These are phyloP conservation scores for Trichocladium antarcticum DNA, from an alignment of 495 filamentous ascomycete genomes.

Conservation along the genomic window DNA sequence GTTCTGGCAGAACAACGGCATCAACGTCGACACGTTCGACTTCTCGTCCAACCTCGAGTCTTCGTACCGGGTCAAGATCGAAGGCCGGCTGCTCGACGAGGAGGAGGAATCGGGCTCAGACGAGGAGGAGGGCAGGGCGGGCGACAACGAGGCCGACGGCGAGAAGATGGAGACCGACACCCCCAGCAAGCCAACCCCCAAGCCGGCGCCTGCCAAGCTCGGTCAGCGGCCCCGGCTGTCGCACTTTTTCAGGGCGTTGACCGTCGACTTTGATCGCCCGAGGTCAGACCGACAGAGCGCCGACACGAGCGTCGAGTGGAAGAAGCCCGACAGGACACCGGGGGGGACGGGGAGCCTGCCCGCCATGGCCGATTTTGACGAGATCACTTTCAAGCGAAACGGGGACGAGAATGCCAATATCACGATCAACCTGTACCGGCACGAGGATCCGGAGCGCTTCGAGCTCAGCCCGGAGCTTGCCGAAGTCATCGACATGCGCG, in stretches of 20 bases:
- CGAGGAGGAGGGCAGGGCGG: constrained; percentile 43
- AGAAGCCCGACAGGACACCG: constrained; percentile 50
- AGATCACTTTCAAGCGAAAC: constrained; percentile 78
- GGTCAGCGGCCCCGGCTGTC: constrained; percentile 58
- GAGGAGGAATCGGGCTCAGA: constrained; percentile 50
- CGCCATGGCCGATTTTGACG: constrained; percentile 69
- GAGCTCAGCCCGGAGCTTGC: constrained; percentile 64
- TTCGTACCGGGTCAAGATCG: constrained; percentile 83
- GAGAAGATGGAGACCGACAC: constrained; percentile 58
- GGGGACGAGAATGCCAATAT: constrained; percentile 89
- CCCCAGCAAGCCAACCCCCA: constrained; percentile 41
- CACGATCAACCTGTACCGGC: constrained; percentile 73
- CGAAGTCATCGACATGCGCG: constrained; percentile 73
- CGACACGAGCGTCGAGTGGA: constrained; percentile 57
- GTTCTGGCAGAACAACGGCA: constrained; percentile 67
- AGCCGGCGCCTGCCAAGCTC: constrained; percentile 28
- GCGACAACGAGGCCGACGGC: constrained; percentile 31
- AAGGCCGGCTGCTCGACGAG: constrained; percentile 78
- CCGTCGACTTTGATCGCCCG: constrained; percentile 69
- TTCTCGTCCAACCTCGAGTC: constrained; percentile 57
- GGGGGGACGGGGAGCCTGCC: constrained; percentile 39
- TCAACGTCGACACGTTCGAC: constrained; percentile 61
- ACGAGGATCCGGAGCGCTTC: constrained; percentile 78
- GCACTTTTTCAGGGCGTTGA: constrained; percentile 90
- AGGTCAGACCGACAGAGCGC: constrained; percentile 38